Evolutionary conservation across 2,329 filamentous ascomycete species (phyloP).

Genomic region (Fusarium foetens): DNA sequence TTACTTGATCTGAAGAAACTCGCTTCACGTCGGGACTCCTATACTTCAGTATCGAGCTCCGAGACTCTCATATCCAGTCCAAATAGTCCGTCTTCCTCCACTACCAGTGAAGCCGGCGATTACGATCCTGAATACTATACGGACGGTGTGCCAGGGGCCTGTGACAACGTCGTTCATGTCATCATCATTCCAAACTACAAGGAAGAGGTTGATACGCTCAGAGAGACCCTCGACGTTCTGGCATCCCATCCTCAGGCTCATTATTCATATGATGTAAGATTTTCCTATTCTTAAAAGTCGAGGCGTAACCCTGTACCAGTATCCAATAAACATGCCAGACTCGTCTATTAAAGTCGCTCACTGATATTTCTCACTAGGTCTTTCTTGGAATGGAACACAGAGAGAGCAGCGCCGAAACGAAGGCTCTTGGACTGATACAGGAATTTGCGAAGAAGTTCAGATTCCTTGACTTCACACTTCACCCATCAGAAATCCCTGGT

Average conservation of each 20-base stretch:
- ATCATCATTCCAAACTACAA: conserved; percentile 81
- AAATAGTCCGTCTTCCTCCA: conserved; percentile 58
- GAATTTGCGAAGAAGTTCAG: conserved; percentile 73
- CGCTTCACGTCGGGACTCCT: conserved; percentile 61
- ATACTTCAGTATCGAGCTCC: conserved; percentile 65
- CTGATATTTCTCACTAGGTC: conserved; percentile 57
- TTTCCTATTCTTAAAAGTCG: neutral
- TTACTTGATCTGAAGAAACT: conserved; percentile 59
- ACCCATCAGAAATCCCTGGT: conserved; percentile 71
- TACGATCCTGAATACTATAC: conserved; percentile 58
- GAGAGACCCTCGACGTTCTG: conserved; percentile 75
- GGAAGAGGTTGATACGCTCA: conserved; percentile 74
- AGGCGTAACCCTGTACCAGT: neutral
- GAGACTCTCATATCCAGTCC: conserved; percentile 60
- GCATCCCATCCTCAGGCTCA: conserved; percentile 73
- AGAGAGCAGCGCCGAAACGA: conserved; percentile 68
- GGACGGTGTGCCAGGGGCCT: conserved; percentile 56
- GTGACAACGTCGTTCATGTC: conserved; percentile 66
- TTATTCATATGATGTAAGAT: conserved; percentile 74
- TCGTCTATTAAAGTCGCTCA: neutral
- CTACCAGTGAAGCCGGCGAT: conserved; percentile 63
- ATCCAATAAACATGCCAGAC: neutral
- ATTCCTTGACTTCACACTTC: conserved; percentile 73
- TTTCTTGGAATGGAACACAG: conserved; percentile 79
- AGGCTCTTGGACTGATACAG: conserved; percentile 70